These are phyloP conservation scores for Pelomyxa schiedti DNA, from an alignment of 78 protist species.

Conservation along the genomic window DNA sequence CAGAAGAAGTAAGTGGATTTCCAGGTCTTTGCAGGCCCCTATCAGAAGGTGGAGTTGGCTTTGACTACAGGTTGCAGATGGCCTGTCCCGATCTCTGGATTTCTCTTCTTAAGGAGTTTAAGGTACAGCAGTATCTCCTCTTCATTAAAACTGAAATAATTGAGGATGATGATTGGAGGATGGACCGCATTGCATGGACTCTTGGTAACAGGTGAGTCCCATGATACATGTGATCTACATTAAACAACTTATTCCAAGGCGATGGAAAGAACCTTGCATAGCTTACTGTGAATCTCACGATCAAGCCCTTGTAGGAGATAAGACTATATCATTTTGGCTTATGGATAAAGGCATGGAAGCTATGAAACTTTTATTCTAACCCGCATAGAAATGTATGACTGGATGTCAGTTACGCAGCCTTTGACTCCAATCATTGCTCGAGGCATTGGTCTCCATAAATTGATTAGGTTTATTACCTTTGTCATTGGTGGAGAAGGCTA, in stretches of 20 bases:
- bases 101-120: constrained; percentile 61
- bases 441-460: constrained; percentile 87
- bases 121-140: too few species aligned
- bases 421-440: constrained; percentile 58
- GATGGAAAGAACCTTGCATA: constrained; percentile 67
- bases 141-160: background rate
- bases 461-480: constrained; percentile 69
- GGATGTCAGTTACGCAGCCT: constrained; percentile 21
- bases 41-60: constrained; percentile 86
- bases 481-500: constrained; percentile 88
- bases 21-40: constrained; percentile 81
- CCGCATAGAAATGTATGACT: too few species aligned
- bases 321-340: constrained; percentile 92
- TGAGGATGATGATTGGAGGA: constrained; percentile 86
- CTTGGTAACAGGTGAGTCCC: constrained; percentile 77
- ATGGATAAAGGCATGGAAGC: constrained; percentile 94
- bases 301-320: constrained; percentile 91
- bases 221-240: too few species aligned
- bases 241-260: too few species aligned
- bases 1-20: constrained; percentile 88
- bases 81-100: constrained; percentile 93
- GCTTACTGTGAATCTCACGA: constrained; percentile 88
- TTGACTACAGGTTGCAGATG: constrained; percentile 83
- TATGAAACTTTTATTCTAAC: too few species aligned
- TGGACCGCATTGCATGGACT: constrained; percentile 58